Evolutionary conservation across 2,329 filamentous ascomycete genomes (phyloP).

Genomic region (Ilyonectria robusta): DNA sequence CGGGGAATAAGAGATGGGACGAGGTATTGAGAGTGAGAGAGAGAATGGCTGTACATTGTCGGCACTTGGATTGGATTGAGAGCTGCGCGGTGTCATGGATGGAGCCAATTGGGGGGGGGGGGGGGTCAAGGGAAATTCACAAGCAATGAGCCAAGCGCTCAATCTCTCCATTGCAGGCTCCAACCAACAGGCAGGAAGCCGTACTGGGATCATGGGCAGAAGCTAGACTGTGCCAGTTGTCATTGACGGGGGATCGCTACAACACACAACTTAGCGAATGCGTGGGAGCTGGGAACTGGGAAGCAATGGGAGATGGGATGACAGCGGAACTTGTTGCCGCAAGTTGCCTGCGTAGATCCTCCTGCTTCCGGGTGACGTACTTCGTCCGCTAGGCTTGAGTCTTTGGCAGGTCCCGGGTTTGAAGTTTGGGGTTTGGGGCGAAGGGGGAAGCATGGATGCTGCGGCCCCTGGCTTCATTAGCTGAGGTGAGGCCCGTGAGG

Average conservation of each 20-base stretch:
- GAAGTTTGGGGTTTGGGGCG: constrained; percentile 12
- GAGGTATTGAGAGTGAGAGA: neutral
- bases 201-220: constrained; percentile 1
- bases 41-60: neutral
- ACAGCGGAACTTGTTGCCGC: constrained; percentile 37
- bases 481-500: constrained; percentile 22
- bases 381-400: neutral
- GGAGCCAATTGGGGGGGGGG: neutral
- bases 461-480: constrained; percentile 28
- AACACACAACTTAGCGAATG: neutral
- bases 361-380: constrained; percentile 6
- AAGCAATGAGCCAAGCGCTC: neutral
- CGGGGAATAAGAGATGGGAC: neutral
- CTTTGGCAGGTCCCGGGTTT: constrained; percentile 5
- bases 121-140: neutral
- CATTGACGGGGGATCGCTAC: constrained; percentile 12
- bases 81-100: neutral
- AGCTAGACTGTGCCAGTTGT: constrained; percentile 5
- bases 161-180: neutral
- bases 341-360: constrained; percentile 16
- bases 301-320: constrained; percentile 30
- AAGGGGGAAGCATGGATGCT: constrained; percentile 19
- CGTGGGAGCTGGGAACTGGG: neutral
- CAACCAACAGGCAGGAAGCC: neutral
- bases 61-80: neutral